Base-by-base conservation (phyloP, 176 grass and related monocot species). In the Hordeum marinum region DNA sequence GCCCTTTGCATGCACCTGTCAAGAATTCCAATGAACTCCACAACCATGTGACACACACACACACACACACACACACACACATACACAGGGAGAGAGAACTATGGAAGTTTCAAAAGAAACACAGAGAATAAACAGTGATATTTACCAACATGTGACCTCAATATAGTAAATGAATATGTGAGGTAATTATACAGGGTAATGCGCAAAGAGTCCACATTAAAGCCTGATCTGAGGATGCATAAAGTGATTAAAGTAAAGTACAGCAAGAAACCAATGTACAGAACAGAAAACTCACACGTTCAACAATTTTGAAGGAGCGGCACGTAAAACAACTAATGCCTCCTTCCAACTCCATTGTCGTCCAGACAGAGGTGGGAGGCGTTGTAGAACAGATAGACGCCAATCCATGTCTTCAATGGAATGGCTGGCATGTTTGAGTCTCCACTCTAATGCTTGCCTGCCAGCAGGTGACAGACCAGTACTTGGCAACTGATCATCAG, bases 331-430 rank as follows among this genome's bases (percentile, higher is more conserved):
- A 87, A 94, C 96, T 74, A 98, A 88, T 80, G 93, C 96, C 87
- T 98, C 96, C 82, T 95, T 95, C 96, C 93, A 98, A 90, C 85
- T 90, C 95, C 93, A 98, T 75, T 92, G 87, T 61, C 75, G 65
- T 77, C 79, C 89, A 89, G 91, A 90, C 72, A 90, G 64, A 73
- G 93, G 96, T 83, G 84, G 93, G 82, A 98, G 86, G 40, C 85
- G 89, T 63, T 94, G 83, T 77, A 95, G 85, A 87, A 98, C 80
- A 87, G 96, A 95, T 78, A 98, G 83, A 68, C 89, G 90, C 96
- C 96, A 98, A 59, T 93, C 91, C 64, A 94, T 92, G 69, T 95
- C 93, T 80, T 93, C 93, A 63, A 98, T 87, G 41, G 85, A 81
- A 88, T 87, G 83, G 85, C 79, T 89, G 67, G 89, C 81, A 87